phyloP scores from a whole-genome alignment of 441 rosid species.

The Sinapis alba region DNA sequence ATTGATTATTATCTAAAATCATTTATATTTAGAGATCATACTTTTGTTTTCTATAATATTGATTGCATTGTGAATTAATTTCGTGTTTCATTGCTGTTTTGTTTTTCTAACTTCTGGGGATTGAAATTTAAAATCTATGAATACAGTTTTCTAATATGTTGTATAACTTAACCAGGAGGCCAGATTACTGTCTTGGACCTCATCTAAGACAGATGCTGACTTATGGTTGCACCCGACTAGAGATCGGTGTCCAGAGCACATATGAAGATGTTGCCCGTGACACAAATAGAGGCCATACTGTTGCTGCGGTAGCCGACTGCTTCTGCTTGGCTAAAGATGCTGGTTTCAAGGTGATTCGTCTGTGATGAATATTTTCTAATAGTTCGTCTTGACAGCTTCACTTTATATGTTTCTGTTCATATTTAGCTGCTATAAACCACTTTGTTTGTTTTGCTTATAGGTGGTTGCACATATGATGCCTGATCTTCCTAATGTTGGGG shows the following conservation, averaged over 20 bases:
- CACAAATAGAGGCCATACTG: conserved; percentile 98
- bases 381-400: conserved; percentile 2
- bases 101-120: too few species aligned
- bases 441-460: conserved; percentile 41
- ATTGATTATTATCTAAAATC: too few species aligned
- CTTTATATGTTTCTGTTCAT: conserved; percentile 27
- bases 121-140: neutral
- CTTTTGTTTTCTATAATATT: too few species aligned
- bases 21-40: too few species aligned
- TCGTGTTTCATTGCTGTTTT: too few species aligned
- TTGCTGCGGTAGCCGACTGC: conserved; percentile 99
- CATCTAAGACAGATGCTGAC: conserved; percentile 97
- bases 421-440: neutral
- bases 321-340: conserved; percentile 98
- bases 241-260: conserved; percentile 99
- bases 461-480: conserved; percentile 99
- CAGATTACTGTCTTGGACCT: conserved; percentile 98
- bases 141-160: conserved; percentile 18
- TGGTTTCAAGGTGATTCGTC: conserved; percentile 82
- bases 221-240: conserved; percentile 96
- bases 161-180: conserved; percentile 67
- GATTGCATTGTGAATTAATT: too few species aligned
- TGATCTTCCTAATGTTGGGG: conserved; percentile 98
- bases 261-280: conserved; percentile 99
- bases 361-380: neutral